Percentiles rank a stretch among this genome's conserved stretches.
These are phyloP conservation scores for Botrytis fragariae DNA, from an alignment of 2,329 filamentous ascomycete species.

Conservation along the genomic window DNA sequence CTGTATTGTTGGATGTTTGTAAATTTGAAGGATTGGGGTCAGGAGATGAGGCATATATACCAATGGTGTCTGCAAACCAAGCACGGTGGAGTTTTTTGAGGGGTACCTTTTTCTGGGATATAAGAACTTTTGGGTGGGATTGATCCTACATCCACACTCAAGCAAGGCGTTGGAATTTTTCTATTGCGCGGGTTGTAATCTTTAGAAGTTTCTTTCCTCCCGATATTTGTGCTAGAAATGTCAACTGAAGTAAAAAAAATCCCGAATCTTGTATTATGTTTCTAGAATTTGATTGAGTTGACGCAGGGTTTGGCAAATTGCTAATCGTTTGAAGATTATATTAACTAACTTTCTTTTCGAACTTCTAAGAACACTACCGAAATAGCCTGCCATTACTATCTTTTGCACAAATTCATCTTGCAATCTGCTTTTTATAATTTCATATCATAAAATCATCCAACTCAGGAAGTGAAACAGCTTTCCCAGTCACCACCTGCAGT, in stretches of 20 bases:
- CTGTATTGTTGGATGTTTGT: constrained; percentile 22
- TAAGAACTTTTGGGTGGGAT: constrained; percentile 6
- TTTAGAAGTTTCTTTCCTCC: not conserved
- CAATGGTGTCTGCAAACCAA: constrained; percentile 15
- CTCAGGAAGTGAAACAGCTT: constrained; percentile 50
- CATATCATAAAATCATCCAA: not conserved
- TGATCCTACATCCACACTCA: constrained; percentile 10
- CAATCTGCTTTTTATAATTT: not conserved
- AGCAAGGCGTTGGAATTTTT: constrained; percentile 15
- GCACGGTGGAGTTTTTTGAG: constrained; percentile 16
- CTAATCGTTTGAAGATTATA: not conserved
- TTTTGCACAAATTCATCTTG: not conserved
- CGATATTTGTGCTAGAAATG: not conserved
- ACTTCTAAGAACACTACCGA: not conserved
- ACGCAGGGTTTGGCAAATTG: not conserved
- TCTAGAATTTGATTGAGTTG: too few species aligned
- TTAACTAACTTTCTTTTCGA: not conserved
- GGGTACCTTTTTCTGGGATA: constrained; percentile 23
- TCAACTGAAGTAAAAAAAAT: not conserved
- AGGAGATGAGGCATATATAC: constrained; percentile 27
- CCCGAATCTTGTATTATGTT: not conserved
- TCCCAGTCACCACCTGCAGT: constrained; percentile 70
- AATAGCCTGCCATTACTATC: not conserved
- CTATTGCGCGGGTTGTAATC: not conserved
- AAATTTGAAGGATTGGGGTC: constrained; percentile 22